A percentile compares a stretch with the other conserved stretches of the same genome.
Conservation (phyloP, 1,284 basidiomycete genomes). For the Leccinum angustisporum region DNA sequence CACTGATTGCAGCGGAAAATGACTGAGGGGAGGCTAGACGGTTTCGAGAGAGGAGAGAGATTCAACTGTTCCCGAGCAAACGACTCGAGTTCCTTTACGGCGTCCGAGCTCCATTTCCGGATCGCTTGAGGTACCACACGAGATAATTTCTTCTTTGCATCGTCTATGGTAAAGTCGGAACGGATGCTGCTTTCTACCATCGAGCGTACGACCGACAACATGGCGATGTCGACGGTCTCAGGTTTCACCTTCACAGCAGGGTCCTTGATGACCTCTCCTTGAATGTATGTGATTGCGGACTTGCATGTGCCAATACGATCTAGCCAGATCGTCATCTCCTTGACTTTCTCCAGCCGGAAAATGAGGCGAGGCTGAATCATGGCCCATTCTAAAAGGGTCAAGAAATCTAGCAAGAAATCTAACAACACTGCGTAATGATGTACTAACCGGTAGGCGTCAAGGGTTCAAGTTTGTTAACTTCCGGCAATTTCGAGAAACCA, state of each 20-base stretch:
- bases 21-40: too few relatives aligned
- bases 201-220: conserved; percentile 6
- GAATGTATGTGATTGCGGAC: not conserved
- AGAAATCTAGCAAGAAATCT: not conserved
- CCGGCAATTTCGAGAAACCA: conserved; percentile 1
- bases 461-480: conserved; percentile 12
- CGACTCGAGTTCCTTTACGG: conserved; percentile 13
- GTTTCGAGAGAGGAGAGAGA: conserved; percentile 6
- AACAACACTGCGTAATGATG: not conserved
- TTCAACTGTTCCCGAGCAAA: conserved; percentile 3
- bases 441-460: conserved; percentile 17
- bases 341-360: not conserved
- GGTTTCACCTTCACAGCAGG: conserved; percentile 6
- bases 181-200: conserved; percentile 1
- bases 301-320: not conserved
- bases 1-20: too few relatives aligned
- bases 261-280: not conserved
- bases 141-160: not conserved
- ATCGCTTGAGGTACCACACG: not conserved
- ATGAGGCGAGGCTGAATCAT: conserved; percentile 9
- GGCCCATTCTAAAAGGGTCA: conserved; percentile 4
- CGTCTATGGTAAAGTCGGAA: not conserved
- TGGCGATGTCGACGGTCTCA: conserved; percentile 8
- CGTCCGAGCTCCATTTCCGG: conserved; percentile 11
- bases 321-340: not conserved